Evolutionary conservation across 768 basidiomycete species (phyloP).

Genomic region (Trametes gibbosa): DNA sequence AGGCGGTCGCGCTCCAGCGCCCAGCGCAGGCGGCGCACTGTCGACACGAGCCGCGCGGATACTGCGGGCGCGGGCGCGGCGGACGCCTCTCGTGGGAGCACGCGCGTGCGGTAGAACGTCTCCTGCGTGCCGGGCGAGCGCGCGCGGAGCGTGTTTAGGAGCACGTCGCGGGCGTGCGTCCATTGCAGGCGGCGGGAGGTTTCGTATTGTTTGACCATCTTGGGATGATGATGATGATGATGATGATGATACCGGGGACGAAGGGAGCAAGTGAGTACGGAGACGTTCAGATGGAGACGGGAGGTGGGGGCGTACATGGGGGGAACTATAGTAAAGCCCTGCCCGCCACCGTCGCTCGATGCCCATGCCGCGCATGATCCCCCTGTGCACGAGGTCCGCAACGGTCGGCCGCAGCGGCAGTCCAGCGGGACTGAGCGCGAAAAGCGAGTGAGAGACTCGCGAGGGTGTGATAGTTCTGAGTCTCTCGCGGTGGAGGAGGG

Average conservation of each 20-base stretch:
- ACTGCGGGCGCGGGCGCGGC: conserved; percentile 39
- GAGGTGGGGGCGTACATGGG: conserved; percentile 43
- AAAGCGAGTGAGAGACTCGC: conserved; percentile 62
- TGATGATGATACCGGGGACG: background rate
- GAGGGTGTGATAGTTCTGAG: conserved; percentile 64
- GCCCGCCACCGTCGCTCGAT: conserved; percentile 65
- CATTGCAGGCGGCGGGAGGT: conserved; percentile 52
- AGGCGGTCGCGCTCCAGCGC: conserved; percentile 61
- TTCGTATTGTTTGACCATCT: conserved; percentile 73
- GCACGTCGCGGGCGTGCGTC: conserved; percentile 46
- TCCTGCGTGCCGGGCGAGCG: conserved; percentile 40
- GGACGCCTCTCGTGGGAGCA: conserved; percentile 64
- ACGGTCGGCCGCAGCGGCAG: conserved; percentile 60
- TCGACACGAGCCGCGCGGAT: conserved; percentile 60
- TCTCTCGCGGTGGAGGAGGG: conserved; percentile 60
- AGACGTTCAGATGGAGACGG: no score
- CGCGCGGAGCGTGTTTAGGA: conserved; percentile 53
- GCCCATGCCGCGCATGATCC: conserved; percentile 66
- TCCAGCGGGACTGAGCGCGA: conserved; percentile 55
- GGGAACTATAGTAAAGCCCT: conserved; percentile 64
- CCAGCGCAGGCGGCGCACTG: conserved; percentile 70
- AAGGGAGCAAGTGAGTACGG: no score
- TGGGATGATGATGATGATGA: background rate
- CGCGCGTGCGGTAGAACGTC: conserved; percentile 46
- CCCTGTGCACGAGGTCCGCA: conserved; percentile 63